These are phyloP conservation scores for Theileria luwenshuni DNA, from an alignment of 169 alveolate genomes.

Conservation along the genomic window DNA sequence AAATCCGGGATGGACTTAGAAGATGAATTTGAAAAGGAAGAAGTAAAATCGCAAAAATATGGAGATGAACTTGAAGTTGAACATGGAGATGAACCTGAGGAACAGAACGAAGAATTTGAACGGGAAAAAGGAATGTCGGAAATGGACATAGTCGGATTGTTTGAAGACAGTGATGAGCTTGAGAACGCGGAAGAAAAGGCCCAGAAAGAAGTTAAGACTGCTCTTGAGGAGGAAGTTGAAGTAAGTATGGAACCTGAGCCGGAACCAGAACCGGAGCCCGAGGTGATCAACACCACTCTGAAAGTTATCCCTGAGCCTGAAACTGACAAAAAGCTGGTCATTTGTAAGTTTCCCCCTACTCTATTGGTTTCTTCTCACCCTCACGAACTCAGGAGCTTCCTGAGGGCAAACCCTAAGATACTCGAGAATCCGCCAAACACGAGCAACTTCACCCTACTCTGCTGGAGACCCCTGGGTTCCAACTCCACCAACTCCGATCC, in stretches of 20 bases:
- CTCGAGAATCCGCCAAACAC: constrained; percentile 45
- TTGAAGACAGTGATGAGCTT: constrained; percentile 54
- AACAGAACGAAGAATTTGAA: too few relatives aligned
- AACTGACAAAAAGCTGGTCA: constrained; percentile 39
- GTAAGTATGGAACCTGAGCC: constrained; percentile 6
- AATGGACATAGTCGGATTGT: constrained; percentile 33
- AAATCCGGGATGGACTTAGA: background rate
- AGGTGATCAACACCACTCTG: constrained; percentile 29
- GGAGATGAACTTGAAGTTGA: background rate
- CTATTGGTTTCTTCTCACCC: constrained; percentile 40
- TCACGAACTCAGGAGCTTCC: constrained; percentile 35
- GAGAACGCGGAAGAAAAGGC: constrained; percentile 18
- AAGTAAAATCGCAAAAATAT: background rate
- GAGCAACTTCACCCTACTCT: background rate
- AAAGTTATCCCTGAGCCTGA: constrained; percentile 32
- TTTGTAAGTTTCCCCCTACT: constrained; percentile 68
- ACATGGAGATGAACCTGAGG: background rate
- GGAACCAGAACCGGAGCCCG: background rate
- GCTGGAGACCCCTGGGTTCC: background rate
- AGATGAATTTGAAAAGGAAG: background rate
- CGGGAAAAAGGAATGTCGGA: too few relatives aligned
- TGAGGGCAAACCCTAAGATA: constrained; percentile 44
- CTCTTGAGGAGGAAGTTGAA: background rate
- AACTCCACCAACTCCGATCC: background rate
- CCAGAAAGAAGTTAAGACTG: constrained; percentile 1